phyloP scores from a whole-genome alignment of 2,329 filamentous ascomycete genomes.

The Pseudogymnoascus verrucosus region DNA sequence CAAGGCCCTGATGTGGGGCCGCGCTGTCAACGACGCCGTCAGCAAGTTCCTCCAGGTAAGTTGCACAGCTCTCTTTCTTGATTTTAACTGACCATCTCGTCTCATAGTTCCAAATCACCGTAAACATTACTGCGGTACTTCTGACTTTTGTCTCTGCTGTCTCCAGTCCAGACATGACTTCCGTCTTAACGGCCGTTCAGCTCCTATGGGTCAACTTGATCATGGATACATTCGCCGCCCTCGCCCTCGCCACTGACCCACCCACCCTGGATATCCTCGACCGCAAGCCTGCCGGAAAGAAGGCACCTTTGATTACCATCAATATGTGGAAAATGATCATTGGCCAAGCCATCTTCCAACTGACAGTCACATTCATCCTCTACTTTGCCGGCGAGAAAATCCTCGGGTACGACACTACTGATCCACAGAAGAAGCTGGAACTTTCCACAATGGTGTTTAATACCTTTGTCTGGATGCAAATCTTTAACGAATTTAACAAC shows the following conservation, averaged over 20 bases:
- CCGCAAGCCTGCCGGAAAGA: slow-evolving; percentile 40
- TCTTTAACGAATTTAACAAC: slow-evolving; percentile 63
- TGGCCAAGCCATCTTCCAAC: slow-evolving; percentile 53
- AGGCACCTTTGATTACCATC: slow-evolving; percentile 35
- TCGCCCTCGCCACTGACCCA: slow-evolving; percentile 57
- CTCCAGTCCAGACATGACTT: slow-evolving; percentile 43
- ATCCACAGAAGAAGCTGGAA: slow-evolving; percentile 35
- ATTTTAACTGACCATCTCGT: slow-evolving; percentile 14
- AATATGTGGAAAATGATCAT: slow-evolving; percentile 61
- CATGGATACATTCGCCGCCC: slow-evolving; percentile 61
- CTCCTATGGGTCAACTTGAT: slow-evolving; percentile 36
- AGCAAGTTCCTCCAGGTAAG: slow-evolving; percentile 56
- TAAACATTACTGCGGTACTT: slow-evolving; percentile 51
- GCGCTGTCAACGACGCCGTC: slow-evolving; percentile 68
- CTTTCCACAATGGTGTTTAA: slow-evolving; percentile 60
- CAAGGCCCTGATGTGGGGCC: slow-evolving; percentile 74
- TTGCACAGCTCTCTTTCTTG: neutral
- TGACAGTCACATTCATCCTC: slow-evolving; percentile 49
- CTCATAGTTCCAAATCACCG: slow-evolving; percentile 35
- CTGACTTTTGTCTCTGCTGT: slow-evolving; percentile 59
- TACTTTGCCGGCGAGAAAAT: slow-evolving; percentile 53
- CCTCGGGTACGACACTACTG: slow-evolving; percentile 38
- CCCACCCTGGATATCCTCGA: slow-evolving; percentile 50
- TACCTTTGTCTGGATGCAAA: slow-evolving; percentile 65
- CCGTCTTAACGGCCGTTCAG: slow-evolving; percentile 55